Conservation (phyloP, 306 rosid species). For the Lathyrus sativus region DNA sequence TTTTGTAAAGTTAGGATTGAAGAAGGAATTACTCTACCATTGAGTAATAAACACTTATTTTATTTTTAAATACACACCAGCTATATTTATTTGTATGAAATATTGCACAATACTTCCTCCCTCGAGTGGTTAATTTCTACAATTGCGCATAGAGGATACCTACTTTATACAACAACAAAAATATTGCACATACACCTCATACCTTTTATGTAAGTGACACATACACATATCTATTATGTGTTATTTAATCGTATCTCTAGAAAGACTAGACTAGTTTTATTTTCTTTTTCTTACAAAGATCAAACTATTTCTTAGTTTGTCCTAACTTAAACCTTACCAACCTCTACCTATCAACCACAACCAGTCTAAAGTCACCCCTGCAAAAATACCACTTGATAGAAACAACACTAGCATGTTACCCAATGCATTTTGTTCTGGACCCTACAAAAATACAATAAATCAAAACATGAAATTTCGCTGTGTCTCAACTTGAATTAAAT, state of each 20-base stretch:
- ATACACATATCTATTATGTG: not conserved
- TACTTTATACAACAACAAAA: too few species aligned
- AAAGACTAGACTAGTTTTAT: not conserved
- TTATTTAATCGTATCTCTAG: not conserved
- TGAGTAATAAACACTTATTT: too few species aligned
- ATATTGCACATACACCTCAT: too few species aligned
- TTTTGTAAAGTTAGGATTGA: too few species aligned
- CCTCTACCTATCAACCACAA: constrained; percentile 89
- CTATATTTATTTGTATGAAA: too few species aligned
- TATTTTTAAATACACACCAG: too few species aligned
- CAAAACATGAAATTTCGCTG: not conserved
- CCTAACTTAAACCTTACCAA: constrained; percentile 51
- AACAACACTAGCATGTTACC: constrained; percentile 84
- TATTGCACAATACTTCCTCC: too few species aligned
- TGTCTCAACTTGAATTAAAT: not conserved
- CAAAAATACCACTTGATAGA: constrained; percentile 77
- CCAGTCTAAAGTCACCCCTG: constrained; percentile 90
- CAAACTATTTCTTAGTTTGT: not conserved
- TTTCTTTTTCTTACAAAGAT: not conserved
- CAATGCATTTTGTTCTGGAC: constrained; percentile 96
- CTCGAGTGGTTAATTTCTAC: too few species aligned
- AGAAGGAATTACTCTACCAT: too few species aligned
- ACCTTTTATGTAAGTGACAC: not conserved
- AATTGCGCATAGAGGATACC: too few species aligned
- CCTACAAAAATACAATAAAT: constrained; percentile 47